These are phyloP conservation scores for Acanthamoeba lenticulata DNA, from an alignment of 208 protist genomes.

Conservation along the genomic window DNA sequence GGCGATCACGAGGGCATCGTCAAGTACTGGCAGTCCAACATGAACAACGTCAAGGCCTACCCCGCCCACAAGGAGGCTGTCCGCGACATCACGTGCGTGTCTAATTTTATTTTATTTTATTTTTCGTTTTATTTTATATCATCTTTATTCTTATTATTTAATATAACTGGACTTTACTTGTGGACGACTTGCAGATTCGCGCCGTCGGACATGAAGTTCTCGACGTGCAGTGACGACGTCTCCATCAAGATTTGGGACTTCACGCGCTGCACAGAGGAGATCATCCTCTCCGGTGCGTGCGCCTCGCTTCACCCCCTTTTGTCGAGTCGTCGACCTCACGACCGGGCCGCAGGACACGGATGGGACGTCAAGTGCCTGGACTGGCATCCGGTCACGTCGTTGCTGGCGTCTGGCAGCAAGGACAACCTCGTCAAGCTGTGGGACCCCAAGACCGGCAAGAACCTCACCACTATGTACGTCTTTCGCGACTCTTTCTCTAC, in stretches of 20 bases:
- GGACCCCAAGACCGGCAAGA: constrained; percentile 85
- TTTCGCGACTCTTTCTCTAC: not conserved
- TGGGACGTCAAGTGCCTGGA: constrained; percentile 89
- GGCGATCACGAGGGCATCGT: constrained; percentile 87
- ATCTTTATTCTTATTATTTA: not conserved
- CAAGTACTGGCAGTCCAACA: constrained; percentile 92
- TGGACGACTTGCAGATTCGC: constrained; percentile 74
- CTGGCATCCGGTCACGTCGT: constrained; percentile 91
- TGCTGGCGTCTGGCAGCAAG: constrained; percentile 88
- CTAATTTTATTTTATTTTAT: not conserved
- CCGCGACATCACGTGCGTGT: constrained; percentile 67
- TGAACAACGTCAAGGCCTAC: constrained; percentile 90
- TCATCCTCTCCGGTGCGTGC: constrained; percentile 13
- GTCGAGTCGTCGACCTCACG: not conserved
- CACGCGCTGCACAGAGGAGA: constrained; percentile 73
- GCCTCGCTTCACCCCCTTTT: not conserved
- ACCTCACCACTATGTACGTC: constrained; percentile 83
- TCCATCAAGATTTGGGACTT: constrained; percentile 88
- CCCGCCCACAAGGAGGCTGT: constrained; percentile 82
- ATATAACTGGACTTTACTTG: not conserved
- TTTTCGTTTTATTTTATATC: not conserved
- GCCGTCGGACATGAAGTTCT: constrained; percentile 89
- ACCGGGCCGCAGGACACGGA: constrained; percentile 84
- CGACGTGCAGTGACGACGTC: constrained; percentile 87
- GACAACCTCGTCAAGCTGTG: constrained; percentile 92